These are phyloP conservation scores for Syzygium aromaticum DNA, from an alignment of 345 rosid genomes.

Conservation along the genomic window DNA sequence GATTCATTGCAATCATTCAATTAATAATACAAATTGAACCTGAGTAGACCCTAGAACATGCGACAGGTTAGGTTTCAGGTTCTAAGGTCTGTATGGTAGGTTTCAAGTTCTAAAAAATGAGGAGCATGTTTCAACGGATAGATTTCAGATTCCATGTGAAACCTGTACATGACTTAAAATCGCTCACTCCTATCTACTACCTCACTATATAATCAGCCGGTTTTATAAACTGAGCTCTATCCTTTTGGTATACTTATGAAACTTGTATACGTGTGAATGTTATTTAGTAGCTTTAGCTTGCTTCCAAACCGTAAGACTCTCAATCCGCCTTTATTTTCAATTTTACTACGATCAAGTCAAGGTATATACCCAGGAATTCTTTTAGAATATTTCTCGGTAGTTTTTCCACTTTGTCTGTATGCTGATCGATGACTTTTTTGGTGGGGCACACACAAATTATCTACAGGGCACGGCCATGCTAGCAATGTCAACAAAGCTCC, in stretches of 20 bases:
- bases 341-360: neutral
- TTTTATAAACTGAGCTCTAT: neutral
- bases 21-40: too few relatives aligned
- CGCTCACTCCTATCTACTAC: too few relatives aligned
- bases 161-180: too few relatives aligned
- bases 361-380: neutral
- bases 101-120: too few relatives aligned
- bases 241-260: neutral
- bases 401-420: neutral
- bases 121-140: too few relatives aligned
- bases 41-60: too few relatives aligned
- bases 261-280: neutral
- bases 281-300: neutral
- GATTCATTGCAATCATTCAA: too few relatives aligned
- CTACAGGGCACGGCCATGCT: slow-evolving; percentile 65
- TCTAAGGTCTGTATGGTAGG: too few relatives aligned
- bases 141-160: too few relatives aligned
- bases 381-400: neutral
- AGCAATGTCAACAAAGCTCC: slow-evolving; percentile 47
- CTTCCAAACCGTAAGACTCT: neutral
- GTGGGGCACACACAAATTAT: neutral
- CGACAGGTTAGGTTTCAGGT: too few relatives aligned
- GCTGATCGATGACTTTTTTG: neutral
- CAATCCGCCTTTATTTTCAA: neutral
- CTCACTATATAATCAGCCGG: neutral